A percentile compares a stretch with the other conserved stretches of the same genome.
Evolutionary conservation across 805 yeast genomes (phyloP).

Genomic region (Cyberlindnera sargentensis): DNA sequence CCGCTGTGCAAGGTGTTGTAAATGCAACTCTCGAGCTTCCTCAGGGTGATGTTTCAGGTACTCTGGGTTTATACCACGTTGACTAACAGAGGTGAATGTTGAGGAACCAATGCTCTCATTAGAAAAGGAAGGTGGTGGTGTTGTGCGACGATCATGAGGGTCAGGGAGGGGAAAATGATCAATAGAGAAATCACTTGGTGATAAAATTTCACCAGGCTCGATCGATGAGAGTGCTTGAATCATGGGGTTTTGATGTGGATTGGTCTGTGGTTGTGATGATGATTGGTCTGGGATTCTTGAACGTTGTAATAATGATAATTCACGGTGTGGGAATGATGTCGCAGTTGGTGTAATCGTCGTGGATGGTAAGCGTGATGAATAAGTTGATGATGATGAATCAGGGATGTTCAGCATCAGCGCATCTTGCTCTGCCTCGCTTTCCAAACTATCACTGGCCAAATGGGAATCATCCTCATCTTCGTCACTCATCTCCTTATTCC

Average conservation of each 20-base stretch:
- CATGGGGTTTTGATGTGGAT: no score
- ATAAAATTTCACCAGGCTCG: not conserved
- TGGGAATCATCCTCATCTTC: not conserved
- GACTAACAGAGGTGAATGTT: slow-evolving; percentile 71
- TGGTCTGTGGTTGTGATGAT: no score
- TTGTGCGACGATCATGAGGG: slow-evolving; percentile 20
- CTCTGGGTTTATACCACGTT: slow-evolving; percentile 61
- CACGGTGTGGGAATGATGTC: slow-evolving; percentile 11
- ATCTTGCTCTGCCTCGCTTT: no score
- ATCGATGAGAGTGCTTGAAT: not conserved
- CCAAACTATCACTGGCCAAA: not conserved
- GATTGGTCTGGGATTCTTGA: slow-evolving; percentile 12
- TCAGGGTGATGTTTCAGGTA: slow-evolving; percentile 30
- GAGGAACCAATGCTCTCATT: slow-evolving; percentile 34
- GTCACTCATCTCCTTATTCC: not conserved
- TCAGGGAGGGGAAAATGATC: slow-evolving; percentile 18
- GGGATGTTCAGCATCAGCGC: not conserved
- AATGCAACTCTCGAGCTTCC: slow-evolving; percentile 3
- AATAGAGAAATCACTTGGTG: slow-evolving; percentile 4
- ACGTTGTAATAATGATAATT: slow-evolving; percentile 8
- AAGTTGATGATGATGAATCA: slow-evolving; percentile 21
- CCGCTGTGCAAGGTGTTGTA: not conserved
- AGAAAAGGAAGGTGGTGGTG: slow-evolving; percentile 26
- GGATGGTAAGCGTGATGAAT: slow-evolving; percentile 19
- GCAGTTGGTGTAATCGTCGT: slow-evolving; percentile 11